Base-by-base conservation (phyloP, 2,329 filamentous ascomycete species). In the Macrophomina pseudophaseolina region DNA sequence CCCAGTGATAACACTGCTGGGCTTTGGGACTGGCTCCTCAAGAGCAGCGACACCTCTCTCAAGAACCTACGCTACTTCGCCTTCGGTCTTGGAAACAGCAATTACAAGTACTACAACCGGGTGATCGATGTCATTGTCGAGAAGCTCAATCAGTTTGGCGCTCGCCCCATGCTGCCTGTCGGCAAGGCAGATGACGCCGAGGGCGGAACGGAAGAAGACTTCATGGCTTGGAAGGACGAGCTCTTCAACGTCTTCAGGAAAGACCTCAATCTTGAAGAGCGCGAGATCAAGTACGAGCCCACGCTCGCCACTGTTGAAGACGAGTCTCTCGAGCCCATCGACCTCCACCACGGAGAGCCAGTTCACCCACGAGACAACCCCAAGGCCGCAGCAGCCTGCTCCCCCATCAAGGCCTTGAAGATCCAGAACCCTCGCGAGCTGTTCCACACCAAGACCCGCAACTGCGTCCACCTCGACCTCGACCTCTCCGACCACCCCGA, bases 81-180 rank as follows among this genome's bases (percentile, higher is more conserved):
- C 6, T 78, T 83, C 52, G 81, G 81, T 11, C 75, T 82, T 49
- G 81, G 81, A 6, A 82, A 83, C 71, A 80, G 76, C 69, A 82
- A 82, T 68, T 82, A 83, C 75, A 81, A 81, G 69, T 76, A 81
- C 71, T 82, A 80, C 72, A 83, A 82, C 68, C 74, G 74, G 32
- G 79, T 82, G 8, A 72, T 80, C 11, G 75, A 81, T 64, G 73
- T 74, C 11, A 73, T 80, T 4, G 74, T 71, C 6, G 69, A 74
- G 44, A 70, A 69, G 53, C 70, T 80, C 18, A 70, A 80, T 54
- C 64, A 67, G 6, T 72, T 76, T 33, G 78, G 78, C 30, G 79
- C 78, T 4, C 71, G 70, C 16, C 48, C 71, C 32, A 70, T 80
- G 9, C 71, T 77, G 32, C 72, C 74, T 3, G 69, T 74, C 11